Percentiles rank a stretch among this genome's conserved stretches.
These are phyloP conservation scores for Backusella westeae DNA, from an alignment of 192 early-diverging fungal genomes.

Conservation along the genomic window DNA sequence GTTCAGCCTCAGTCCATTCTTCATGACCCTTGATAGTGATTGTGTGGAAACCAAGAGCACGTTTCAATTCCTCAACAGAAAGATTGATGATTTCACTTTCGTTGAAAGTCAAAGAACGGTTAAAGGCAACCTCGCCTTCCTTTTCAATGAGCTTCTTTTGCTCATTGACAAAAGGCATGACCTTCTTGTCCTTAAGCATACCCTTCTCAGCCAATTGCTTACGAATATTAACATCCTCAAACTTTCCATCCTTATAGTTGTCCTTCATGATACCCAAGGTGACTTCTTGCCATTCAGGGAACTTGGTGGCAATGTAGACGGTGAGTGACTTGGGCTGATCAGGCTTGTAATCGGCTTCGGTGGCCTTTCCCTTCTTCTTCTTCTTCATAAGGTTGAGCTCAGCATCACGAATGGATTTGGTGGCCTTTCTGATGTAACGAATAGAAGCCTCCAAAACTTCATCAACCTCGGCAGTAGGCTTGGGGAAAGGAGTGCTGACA, in stretches of 20 bases:
- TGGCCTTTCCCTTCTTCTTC: slow-evolving; percentile 71
- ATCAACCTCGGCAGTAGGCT: slow-evolving; percentile 57
- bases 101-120: slow-evolving; percentile 79
- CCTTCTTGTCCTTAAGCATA: slow-evolving; percentile 91
- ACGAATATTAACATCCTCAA: slow-evolving; percentile 76
- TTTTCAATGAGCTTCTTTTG: slow-evolving; percentile 68
- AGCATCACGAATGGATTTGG: slow-evolving; percentile 76
- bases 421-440: slow-evolving; percentile 75
- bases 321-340: slow-evolving; percentile 67
- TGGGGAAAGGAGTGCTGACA: slow-evolving; percentile 63
- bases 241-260: slow-evolving; percentile 54
- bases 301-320: slow-evolving; percentile 76
- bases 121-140: slow-evolving; percentile 70
- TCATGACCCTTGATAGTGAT: slow-evolving; percentile 50
- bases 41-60: slow-evolving; percentile 54
- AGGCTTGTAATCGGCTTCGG: slow-evolving; percentile 54
- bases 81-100: slow-evolving; percentile 70
- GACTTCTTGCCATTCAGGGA: slow-evolving; percentile 94
- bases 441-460: slow-evolving; percentile 68
- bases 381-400: slow-evolving; percentile 74
- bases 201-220: slow-evolving; percentile 63
- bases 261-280: slow-evolving; percentile 53
- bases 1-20: slow-evolving; percentile 49
- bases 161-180: slow-evolving; percentile 94
- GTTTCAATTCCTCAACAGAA: slow-evolving; percentile 53